phyloP scores from a whole-genome alignment of 768 basidiomycete species.

The Tricholoma terreum region DNA sequence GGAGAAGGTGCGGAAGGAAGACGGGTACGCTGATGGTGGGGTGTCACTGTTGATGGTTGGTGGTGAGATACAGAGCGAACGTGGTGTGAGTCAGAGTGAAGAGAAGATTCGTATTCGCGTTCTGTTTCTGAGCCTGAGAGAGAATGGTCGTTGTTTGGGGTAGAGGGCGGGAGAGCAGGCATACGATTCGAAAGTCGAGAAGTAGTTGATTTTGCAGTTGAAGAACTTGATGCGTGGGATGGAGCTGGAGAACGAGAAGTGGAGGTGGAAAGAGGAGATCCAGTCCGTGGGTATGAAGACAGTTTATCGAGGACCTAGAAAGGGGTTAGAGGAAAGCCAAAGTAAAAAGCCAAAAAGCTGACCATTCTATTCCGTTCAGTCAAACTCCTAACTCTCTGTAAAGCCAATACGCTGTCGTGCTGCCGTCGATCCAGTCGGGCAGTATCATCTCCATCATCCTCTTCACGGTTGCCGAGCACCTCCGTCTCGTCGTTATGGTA shows the following conservation, averaged over 20 bases:
- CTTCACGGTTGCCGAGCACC: conserved; percentile 32
- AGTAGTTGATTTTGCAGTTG: conserved; percentile 24
- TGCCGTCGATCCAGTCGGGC: conserved; percentile 37
- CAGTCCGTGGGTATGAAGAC: conserved; percentile 51
- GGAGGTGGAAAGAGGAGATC: conserved; percentile 27
- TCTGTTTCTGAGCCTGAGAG: conserved; percentile 83
- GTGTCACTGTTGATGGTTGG: conserved; percentile 8
- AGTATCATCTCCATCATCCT: conserved; percentile 58
- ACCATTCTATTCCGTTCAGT: conserved; percentile 75
- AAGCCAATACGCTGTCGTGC: conserved; percentile 51
- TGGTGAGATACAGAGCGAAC: conserved; percentile 13
- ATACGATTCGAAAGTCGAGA: conserved; percentile 34
- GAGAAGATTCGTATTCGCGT: conserved; percentile 49
- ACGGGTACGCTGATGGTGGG: conserved; percentile 31
- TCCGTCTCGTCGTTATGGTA: conserved; percentile 3
- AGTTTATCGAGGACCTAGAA: conserved; percentile 67
- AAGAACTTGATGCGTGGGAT: conserved; percentile 34
- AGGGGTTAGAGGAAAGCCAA: conserved; percentile 16
- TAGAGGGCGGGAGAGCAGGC: conserved; percentile 24
- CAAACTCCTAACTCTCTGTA: conserved; percentile 68
- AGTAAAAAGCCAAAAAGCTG: conserved; percentile 26
- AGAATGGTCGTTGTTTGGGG: conserved; percentile 8
- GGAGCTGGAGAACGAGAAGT: conserved; percentile 44
- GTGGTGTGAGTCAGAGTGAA: conserved; percentile 18
- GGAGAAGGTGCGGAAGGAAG: conserved; percentile 46